These are phyloP conservation scores for Solanum corneliomulleri DNA, from an alignment of 257 asterid species.

Conservation along the genomic window DNA sequence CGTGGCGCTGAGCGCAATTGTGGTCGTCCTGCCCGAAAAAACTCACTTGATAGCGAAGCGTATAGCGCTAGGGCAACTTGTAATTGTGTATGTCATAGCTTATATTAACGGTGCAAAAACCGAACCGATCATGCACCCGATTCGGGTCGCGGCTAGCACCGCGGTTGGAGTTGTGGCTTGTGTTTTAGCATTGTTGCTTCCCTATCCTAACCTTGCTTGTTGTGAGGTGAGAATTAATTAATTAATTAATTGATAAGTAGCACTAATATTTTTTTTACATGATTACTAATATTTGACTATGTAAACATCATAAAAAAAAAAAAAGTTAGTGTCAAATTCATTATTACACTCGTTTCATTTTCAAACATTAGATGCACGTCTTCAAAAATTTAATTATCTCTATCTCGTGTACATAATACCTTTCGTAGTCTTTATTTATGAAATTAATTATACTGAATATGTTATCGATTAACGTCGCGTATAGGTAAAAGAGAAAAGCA, in stretches of 20 bases:
- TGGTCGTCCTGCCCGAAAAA: conserved; percentile 50
- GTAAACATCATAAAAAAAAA: neutral
- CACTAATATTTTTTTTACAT: neutral
- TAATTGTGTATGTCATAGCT: conserved; percentile 48
- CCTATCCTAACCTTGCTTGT: conserved; percentile 59
- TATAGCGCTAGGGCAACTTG: conserved; percentile 80
- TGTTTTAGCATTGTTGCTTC: conserved; percentile 60
- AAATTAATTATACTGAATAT: neutral
- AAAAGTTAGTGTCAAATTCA: neutral
- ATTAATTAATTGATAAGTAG: neutral
- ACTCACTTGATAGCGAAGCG: conserved; percentile 60
- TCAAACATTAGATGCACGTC: neutral
- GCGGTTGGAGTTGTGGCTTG: conserved; percentile 63
- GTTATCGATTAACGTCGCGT: neutral
- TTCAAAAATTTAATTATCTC: neutral
- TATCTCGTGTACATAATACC: neutral
- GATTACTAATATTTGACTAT: neutral
- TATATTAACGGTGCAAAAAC: conserved; percentile 37
- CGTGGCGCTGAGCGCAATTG: conserved; percentile 43
- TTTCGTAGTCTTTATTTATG: fast-evolving
- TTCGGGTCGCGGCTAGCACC: conserved; percentile 67
- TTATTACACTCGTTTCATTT: neutral
- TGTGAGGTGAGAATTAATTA: conserved; percentile 37
- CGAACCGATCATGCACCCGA: conserved; percentile 56
- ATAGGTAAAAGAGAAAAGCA: conserved; percentile 63